Base-by-base conservation (phyloP, 495 filamentous ascomycete species). In the Neurospora sublineolata region DNA sequence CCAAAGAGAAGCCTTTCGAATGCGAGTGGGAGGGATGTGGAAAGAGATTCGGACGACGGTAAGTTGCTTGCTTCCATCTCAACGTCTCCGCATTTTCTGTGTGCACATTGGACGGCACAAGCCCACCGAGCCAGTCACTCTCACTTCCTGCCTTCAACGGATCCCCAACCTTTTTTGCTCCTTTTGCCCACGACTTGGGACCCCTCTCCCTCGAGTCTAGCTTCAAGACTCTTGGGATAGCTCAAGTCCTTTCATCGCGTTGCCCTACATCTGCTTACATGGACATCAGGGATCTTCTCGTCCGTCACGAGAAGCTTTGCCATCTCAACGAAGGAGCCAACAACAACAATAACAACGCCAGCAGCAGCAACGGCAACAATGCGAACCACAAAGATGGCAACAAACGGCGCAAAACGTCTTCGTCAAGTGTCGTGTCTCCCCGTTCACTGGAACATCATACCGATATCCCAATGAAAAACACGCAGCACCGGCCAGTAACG, bases 261-360 rank as follows among this genome's bases (percentile, higher is more conserved):
- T 30, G n/a, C 23, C 39, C 33, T 76, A 75, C 78, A 75, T 75
- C 83, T 79, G 81, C 80, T 85, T 84, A 83, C 79, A 83, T 84
- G 83, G 81, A 84, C 82, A 85, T 87, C 80, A 90, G 90, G 77
- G 89, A 91, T 79, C 85, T 91, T 60, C 84, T 92, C 77, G 88
- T 90, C 77, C 88, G 89, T 76, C 89, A 92, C 84, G 87, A 90
- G 80, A 90, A 89, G 81, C 85, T 91, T 80, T 89, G 91, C 75
- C 89, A 92, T 80, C 86, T 89, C 75, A 87, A 87, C 76, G 88
- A 90, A 76, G 83, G 82, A 9, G 52, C 52, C 27, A 64, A 14
- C 52, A 27, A 27, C 52, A 64, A 36, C 27, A 64, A 58, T 58
- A 27, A 64, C 14, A 64, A 64, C 69, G 81, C 77, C 69, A 82